Conservation (phyloP, 23 red algal species). For the Cyanidium caldarium region DNA sequence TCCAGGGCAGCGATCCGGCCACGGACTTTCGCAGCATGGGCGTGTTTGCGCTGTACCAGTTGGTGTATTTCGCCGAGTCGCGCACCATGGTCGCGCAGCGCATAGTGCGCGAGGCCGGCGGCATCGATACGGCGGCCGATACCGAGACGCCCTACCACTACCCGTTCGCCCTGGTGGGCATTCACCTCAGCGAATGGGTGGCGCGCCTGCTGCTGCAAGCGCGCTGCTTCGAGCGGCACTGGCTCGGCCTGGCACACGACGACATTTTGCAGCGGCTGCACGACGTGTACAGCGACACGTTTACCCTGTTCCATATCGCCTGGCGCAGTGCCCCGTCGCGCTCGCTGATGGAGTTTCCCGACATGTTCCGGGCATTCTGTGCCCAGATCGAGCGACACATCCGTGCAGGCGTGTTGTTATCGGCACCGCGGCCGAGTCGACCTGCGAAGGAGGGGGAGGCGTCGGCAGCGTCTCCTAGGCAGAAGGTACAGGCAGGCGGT, state of each 20-base stretch:
- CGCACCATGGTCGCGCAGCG: conserved; percentile 21
- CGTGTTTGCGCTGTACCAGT: conserved; percentile 45
- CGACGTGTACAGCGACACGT: conserved; percentile 52
- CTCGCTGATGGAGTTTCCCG: background rate
- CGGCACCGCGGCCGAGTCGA: too few relatives aligned
- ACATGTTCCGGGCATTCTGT: background rate
- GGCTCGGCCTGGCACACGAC: conserved; percentile 25
- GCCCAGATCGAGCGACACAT: conserved; percentile 1
- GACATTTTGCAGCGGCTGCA: conserved; percentile 23
- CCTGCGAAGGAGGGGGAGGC: too few relatives aligned
- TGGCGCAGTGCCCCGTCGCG: conserved; percentile 13
- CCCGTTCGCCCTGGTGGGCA: conserved; percentile 71
- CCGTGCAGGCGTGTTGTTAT: background rate
- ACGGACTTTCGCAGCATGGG: conserved; percentile 82
- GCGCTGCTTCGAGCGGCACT: too few relatives aligned
- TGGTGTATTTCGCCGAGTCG: conserved; percentile 46
- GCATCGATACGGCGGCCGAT: background rate
- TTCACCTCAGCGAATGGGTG: conserved; percentile 50
- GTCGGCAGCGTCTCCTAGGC: too few relatives aligned
- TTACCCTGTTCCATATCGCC: conserved; percentile 31
- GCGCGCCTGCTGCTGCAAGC: conserved; percentile 17
- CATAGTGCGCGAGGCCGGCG: conserved; percentile 32
- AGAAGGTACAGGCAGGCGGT: too few relatives aligned
- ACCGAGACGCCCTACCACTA: conserved; percentile 7
- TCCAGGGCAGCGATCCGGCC: conserved; percentile 64